Percentiles rank a stretch among this genome's conserved stretches.
phyloP scores from a whole-genome alignment of 257 asterid species.

The Oldenlandia corymbosa region DNA sequence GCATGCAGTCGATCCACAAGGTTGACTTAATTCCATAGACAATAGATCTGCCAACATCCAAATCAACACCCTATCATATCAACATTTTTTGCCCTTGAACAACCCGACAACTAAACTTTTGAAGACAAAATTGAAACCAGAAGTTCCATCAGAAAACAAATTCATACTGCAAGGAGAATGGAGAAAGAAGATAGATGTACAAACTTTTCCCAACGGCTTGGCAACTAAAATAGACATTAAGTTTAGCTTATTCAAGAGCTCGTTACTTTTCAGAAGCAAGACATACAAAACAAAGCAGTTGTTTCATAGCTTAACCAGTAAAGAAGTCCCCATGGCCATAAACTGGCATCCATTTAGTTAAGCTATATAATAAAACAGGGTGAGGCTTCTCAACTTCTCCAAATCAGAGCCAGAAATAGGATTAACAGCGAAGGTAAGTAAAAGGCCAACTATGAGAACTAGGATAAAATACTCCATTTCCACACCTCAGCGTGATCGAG shows the following conservation, averaged over 20 bases:
- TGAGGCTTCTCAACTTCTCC: slow-evolving; percentile 3
- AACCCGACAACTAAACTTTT: background rate
- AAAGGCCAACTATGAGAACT: background rate
- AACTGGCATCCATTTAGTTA: background rate
- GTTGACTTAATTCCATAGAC: background rate
- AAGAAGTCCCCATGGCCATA: background rate
- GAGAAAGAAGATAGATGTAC: background rate
- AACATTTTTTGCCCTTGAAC: background rate
- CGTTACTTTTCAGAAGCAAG: background rate
- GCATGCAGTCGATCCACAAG: background rate
- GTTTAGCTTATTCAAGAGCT: background rate
- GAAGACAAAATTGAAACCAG: background rate
- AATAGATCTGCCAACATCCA: background rate
- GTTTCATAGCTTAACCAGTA: background rate
- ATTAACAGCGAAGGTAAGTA: background rate
- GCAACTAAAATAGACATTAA: background rate
- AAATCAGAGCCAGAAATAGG: background rate
- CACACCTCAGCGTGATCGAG: slow-evolving; percentile 76
- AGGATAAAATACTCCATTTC: background rate
- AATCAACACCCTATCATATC: background rate
- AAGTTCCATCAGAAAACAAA: background rate
- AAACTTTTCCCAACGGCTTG: background rate
- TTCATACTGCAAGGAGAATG: background rate
- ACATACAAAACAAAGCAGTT: slow-evolving; percentile 1
- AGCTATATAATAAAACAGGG: background rate